Percentiles rank a stretch among this genome's conserved stretches.
Conservation (phyloP, 2,329 filamentous ascomycete genomes). For the Rhinocladiella mackenziei region DNA sequence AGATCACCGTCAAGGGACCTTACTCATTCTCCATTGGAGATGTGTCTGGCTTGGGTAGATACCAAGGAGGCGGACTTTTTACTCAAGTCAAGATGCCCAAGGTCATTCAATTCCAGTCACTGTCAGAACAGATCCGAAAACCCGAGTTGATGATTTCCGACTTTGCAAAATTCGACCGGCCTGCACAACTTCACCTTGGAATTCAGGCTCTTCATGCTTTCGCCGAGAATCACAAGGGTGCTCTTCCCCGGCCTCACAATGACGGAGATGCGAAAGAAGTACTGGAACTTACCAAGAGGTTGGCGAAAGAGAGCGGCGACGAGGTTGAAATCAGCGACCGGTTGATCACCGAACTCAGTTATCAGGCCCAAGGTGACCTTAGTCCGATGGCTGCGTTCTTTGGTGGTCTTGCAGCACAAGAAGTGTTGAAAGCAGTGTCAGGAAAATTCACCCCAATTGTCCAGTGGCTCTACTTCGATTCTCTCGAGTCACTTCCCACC, state of each 20-base stretch:
- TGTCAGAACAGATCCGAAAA: conserved; percentile 72
- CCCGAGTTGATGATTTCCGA: conserved; percentile 90
- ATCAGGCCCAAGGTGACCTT: conserved; percentile 86
- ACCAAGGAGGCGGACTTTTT: conserved; percentile 83
- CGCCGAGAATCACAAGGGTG: conserved; percentile 63
- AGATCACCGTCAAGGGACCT: conserved; percentile 89
- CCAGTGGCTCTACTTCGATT: conserved; percentile 97
- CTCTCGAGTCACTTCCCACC: conserved; percentile 85
- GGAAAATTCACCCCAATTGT: conserved; percentile 95
- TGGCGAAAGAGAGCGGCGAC: conserved; percentile 64
- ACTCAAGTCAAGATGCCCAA: conserved; percentile 99
- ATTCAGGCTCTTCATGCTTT: conserved; percentile 91
- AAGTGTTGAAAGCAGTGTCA: conserved; percentile 93
- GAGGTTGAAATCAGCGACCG: conserved; percentile 87
- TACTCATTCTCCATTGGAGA: conserved; percentile 98
- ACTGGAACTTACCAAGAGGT: conserved; percentile 67
- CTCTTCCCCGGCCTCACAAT: conserved; percentile 77
- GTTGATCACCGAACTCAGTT: conserved; percentile 85
- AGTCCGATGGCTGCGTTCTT: conserved; percentile 93
- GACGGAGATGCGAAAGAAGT: conserved; percentile 77
- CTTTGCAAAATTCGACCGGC: conserved; percentile 96
- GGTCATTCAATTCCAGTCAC: conserved; percentile 79
- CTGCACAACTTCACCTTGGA: conserved; percentile 83
- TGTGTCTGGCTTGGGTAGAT: conserved; percentile 79
- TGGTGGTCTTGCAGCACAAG: conserved; percentile 87